phyloP scores from a whole-genome alignment of 495 filamentous ascomycete genomes.

The Aspergillus cavernicola region DNA sequence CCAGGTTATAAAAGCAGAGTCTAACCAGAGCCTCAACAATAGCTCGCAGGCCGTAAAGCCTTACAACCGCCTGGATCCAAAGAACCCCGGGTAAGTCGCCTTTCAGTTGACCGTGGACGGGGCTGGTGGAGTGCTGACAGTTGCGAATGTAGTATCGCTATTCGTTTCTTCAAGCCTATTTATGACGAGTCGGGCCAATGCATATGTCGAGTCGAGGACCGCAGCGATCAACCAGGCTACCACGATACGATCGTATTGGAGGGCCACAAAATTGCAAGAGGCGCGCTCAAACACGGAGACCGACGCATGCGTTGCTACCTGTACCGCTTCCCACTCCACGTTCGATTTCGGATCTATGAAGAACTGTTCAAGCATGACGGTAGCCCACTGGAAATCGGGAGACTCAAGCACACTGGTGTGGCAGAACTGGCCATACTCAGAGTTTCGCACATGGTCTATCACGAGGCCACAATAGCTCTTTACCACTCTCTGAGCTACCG shows the following conservation, averaged over 20 bases:
- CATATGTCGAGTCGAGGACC: conserved; percentile 7
- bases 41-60: not conserved
- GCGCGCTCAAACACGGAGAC: not conserved
- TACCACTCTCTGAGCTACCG: conserved; percentile 31
- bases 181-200: not conserved
- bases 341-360: conserved; percentile 15
- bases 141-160: not conserved
- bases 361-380: conserved; percentile 10
- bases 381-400: conserved; percentile 13
- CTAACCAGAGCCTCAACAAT: not conserved
- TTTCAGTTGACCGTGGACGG: not conserved
- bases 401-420: not conserved
- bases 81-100: conserved; percentile 8
- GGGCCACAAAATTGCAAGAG: conserved; percentile 7
- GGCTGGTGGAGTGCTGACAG: not conserved
- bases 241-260: conserved; percentile 5
- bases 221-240: conserved; percentile 2
- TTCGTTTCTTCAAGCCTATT: conserved; percentile 8
- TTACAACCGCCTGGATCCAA: conserved; percentile 11
- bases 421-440: conserved; percentile 15
- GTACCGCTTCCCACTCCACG: conserved; percentile 12
- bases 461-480: conserved; percentile 19
- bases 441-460: conserved; percentile 17
- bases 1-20: not conserved
- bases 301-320: conserved; percentile 6